Conservation (phyloP, 768 basidiomycete species). For the Antrodiella citrinella region DNA sequence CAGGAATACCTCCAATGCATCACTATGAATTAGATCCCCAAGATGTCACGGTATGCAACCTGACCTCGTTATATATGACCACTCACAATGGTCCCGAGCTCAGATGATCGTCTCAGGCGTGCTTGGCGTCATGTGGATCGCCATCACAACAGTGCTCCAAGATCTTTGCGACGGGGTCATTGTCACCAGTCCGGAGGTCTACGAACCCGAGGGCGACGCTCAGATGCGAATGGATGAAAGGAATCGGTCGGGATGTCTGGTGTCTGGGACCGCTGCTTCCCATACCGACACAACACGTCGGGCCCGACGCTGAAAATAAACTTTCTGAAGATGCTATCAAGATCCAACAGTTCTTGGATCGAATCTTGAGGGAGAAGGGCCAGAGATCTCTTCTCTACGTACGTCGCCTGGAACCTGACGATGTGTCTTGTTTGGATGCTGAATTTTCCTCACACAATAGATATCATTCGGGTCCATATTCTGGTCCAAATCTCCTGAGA, state of each 20-base stretch:
- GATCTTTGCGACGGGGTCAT: conserved; percentile 13
- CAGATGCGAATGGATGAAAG: conserved; percentile 8
- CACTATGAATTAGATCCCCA: conserved; percentile 6
- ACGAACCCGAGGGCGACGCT: conserved; percentile 10
- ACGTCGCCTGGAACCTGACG: not conserved
- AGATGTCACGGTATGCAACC: conserved; percentile 3
- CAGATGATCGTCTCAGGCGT: not conserved
- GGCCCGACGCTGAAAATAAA: conserved; percentile 6
- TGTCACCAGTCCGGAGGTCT: conserved; percentile 3
- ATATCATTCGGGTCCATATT: conserved; percentile 18
- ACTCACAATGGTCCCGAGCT: not conserved
- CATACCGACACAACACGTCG: not conserved
- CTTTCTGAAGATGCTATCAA: conserved; percentile 6
- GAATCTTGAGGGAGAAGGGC: conserved; percentile 8
- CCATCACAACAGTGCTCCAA: not conserved
- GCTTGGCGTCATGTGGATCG: not conserved
- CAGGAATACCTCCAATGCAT: conserved; percentile 6
- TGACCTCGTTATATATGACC: not conserved
- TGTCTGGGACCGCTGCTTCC: conserved; percentile 14
- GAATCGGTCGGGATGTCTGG: conserved; percentile 6
- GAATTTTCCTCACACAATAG: conserved; percentile 4
- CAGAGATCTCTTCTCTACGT: conserved; percentile 17
- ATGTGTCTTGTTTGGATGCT: not conserved
- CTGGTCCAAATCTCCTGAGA: conserved; percentile 10
- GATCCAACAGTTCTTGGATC: conserved; percentile 13